Evolutionary conservation across 148 eudicot genomes (phyloP).

Genomic region (Rheum nobile): DNA sequence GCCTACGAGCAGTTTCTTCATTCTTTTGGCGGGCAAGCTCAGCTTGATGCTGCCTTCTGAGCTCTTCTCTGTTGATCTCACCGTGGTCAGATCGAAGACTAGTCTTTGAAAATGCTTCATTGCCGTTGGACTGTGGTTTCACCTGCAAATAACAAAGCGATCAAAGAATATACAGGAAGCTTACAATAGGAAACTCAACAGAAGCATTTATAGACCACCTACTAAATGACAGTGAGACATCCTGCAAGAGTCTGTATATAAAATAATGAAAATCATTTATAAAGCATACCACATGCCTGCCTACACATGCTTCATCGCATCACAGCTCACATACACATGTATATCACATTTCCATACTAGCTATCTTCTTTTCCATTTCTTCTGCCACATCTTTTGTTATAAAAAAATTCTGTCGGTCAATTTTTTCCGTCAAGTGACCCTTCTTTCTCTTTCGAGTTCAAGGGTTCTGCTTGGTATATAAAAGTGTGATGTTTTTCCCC

Average conservation of each 20-base stretch:
- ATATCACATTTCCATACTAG: background rate
- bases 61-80: constrained; percentile 77
- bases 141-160: constrained; percentile 13
- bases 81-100: constrained; percentile 81
- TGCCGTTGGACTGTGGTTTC: constrained; percentile 24
- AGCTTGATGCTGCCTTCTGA: constrained; percentile 78
- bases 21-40: constrained; percentile 95
- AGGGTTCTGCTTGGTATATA: too few relatives aligned
- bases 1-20: constrained; percentile 89
- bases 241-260: background rate
- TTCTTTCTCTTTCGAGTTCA: too few relatives aligned
- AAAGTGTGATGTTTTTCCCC: too few relatives aligned
- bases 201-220: background rate
- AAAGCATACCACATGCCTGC: background rate
- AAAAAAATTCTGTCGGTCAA: too few relatives aligned
- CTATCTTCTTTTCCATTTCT: too few relatives aligned
- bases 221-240: background rate
- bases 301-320: background rate
- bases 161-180: background rate
- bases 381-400: too few relatives aligned
- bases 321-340: background rate
- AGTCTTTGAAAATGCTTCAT: constrained; percentile 47
- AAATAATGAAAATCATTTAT: background rate
- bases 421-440: too few relatives aligned
- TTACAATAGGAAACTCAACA: background rate